Evolutionary conservation across 1,284 basidiomycete species (phyloP).

Genomic region (Ceratobasidium sp.): DNA sequence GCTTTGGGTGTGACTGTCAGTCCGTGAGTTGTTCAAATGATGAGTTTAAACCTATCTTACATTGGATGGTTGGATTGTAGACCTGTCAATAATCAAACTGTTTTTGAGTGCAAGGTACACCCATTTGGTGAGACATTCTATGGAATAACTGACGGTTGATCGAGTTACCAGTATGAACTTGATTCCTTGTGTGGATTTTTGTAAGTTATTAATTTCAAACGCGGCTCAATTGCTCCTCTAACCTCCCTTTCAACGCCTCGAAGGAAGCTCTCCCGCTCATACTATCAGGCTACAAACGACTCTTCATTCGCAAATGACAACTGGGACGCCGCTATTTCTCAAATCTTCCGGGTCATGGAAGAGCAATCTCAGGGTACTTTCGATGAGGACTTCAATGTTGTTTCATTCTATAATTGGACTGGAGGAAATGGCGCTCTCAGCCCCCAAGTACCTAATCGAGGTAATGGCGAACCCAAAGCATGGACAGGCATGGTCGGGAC

Average conservation of each 20-base stretch:
- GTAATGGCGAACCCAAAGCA: slow-evolving; percentile 65
- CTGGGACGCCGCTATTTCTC: slow-evolving; percentile 71
- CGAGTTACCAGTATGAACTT: slow-evolving; percentile 64
- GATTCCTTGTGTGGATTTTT: slow-evolving; percentile 77
- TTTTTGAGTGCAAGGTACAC: slow-evolving; percentile 77
- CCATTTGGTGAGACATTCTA: neutral
- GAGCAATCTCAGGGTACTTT: slow-evolving; percentile 78
- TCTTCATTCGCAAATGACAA: slow-evolving; percentile 71
- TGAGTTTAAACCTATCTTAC: slow-evolving; percentile 18
- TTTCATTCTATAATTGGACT: slow-evolving; percentile 82
- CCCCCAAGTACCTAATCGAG: slow-evolving; percentile 66
- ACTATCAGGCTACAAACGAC: slow-evolving; percentile 72
- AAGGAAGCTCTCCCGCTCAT: slow-evolving; percentile 69
- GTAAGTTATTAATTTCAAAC: slow-evolving; percentile 25
- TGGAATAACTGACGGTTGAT: neutral
- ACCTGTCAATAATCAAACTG: slow-evolving; percentile 68
- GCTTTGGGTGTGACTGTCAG: slow-evolving; percentile 71
- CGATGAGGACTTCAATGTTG: slow-evolving; percentile 69
- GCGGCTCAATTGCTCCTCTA: neutral
- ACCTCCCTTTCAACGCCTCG: neutral
- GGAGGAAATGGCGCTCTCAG: slow-evolving; percentile 67
- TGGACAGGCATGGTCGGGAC: slow-evolving; percentile 64
- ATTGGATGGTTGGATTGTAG: slow-evolving; percentile 48
- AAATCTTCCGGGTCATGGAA: slow-evolving; percentile 74
- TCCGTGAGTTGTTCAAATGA: slow-evolving; percentile 64